phyloP scores from a whole-genome alignment of 2,329 filamentous ascomycete species.

The Tetracladium maxilliforme region DNA sequence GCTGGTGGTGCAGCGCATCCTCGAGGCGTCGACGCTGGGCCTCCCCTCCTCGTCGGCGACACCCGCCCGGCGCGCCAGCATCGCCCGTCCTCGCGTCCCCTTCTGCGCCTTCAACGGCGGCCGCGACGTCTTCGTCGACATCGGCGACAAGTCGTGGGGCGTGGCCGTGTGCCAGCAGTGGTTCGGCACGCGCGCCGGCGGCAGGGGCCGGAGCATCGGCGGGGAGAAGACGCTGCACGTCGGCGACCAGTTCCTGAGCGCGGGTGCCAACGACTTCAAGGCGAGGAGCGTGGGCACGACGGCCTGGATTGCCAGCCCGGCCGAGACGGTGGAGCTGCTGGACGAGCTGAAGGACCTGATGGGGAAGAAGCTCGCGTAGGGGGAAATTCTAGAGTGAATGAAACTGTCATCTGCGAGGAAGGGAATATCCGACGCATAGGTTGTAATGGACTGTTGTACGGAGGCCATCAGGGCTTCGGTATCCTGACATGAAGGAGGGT shows the following conservation, averaged over 20 bases:
- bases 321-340: slow-evolving; percentile 77
- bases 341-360: slow-evolving; percentile 59
- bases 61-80: slow-evolving; percentile 11
- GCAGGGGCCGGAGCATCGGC: slow-evolving; percentile 29
- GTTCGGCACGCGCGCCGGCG: slow-evolving; percentile 42
- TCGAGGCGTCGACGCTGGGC: slow-evolving; percentile 66
- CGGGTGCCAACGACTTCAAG: slow-evolving; percentile 95
- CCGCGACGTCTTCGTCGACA: slow-evolving; percentile 95
- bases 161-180: slow-evolving; percentile 85
- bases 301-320: slow-evolving; percentile 89
- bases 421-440: too few species aligned
- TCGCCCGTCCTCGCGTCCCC: slow-evolving; percentile 55
- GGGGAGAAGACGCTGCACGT: slow-evolving; percentile 80
- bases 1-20: slow-evolving; percentile 79
- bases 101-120: slow-evolving; percentile 98
- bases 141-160: slow-evolving; percentile 95
- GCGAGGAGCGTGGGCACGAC: slow-evolving; percentile 83
- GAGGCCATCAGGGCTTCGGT: too few species aligned
- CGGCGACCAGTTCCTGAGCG: slow-evolving; percentile 91
- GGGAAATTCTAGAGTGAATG: too few species aligned
- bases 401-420: too few species aligned
- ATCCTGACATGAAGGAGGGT: too few species aligned
- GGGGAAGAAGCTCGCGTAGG: too few species aligned
- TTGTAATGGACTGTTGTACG: too few species aligned
- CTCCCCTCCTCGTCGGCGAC: slow-evolving; percentile 25